Conservation (phyloP, 2,329 filamentous ascomycete species). For the Talaromyces amestolkiae region DNA sequence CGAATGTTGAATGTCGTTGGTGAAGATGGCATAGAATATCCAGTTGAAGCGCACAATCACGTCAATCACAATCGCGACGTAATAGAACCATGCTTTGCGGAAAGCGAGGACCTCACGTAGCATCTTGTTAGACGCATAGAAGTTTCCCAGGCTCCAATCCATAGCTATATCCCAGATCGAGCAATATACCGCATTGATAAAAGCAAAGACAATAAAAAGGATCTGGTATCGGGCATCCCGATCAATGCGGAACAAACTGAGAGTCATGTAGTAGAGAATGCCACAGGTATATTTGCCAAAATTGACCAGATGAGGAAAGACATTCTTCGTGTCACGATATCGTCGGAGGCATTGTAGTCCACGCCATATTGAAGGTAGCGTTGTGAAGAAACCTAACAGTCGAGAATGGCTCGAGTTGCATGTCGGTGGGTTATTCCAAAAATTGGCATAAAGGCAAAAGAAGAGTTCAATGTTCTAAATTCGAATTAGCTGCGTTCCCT, state of each 20-base stretch:
- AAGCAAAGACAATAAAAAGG: conserved; percentile 75
- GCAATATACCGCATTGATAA: conserved; percentile 78
- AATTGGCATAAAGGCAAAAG: conserved; percentile 84
- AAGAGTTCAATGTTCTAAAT: conserved; percentile 84
- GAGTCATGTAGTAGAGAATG: conserved; percentile 71
- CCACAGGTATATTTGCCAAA: conserved; percentile 87
- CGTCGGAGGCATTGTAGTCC: conserved; percentile 86
- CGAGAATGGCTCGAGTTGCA: conserved; percentile 87
- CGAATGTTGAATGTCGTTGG: conserved; percentile 75
- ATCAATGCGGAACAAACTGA: conserved; percentile 81
- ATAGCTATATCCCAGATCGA: conserved; percentile 93
- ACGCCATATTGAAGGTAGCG: conserved; percentile 85
- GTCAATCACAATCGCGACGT: conserved; percentile 77
- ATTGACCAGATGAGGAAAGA: conserved; percentile 90
- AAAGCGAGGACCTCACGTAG: conserved; percentile 78
- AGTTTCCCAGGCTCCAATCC: conserved; percentile 91
- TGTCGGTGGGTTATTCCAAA: conserved; percentile 68
- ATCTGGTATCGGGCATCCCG: conserved; percentile 57
- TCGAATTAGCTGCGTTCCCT: conserved; percentile 23
- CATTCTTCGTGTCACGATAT: conserved; percentile 79
- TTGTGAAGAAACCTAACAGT: conserved; percentile 78
- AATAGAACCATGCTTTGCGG: conserved; percentile 79
- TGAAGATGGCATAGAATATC: conserved; percentile 89
- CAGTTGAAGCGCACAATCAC: conserved; percentile 86
- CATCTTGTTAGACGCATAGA: conserved; percentile 63